phyloP scores from a whole-genome alignment of 192 early-diverging fungal species.

The Coemansia sp. region DNA sequence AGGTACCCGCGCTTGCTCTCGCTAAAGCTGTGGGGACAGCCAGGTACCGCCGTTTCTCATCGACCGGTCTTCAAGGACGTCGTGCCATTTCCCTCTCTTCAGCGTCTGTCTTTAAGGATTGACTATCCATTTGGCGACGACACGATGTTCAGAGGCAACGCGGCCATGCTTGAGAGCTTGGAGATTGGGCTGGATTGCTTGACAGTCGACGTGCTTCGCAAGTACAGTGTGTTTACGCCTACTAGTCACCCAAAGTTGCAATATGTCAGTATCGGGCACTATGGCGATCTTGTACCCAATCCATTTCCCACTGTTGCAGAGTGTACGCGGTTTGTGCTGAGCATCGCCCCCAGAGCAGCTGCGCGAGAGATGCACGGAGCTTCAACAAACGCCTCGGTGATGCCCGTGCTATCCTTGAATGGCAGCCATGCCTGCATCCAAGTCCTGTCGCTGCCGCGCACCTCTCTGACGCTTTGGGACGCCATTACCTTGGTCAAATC shows the following conservation, averaged over 20 bases:
- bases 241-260: conserved; percentile 2
- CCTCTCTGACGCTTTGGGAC: neutral
- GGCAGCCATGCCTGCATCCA: neutral
- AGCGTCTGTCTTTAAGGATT: neutral
- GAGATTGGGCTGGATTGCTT: neutral
- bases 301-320: neutral
- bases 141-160: neutral
- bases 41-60: neutral
- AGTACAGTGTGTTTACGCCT: neutral
- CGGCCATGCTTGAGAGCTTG: neutral
- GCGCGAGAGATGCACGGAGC: neutral
- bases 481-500: neutral
- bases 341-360: neutral
- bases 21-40: neutral
- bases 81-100: neutral
- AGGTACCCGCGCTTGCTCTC: neutral
- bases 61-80: neutral
- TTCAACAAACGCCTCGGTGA: neutral
- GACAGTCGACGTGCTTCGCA: neutral
- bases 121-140: neutral
- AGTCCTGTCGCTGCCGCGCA: neutral
- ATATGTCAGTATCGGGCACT: neutral
- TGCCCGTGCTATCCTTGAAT: neutral
- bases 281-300: neutral
- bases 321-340: neutral